These are phyloP conservation scores for Exophiala viscosa DNA, from an alignment of 2,329 filamentous ascomycete species.

Conservation along the genomic window DNA sequence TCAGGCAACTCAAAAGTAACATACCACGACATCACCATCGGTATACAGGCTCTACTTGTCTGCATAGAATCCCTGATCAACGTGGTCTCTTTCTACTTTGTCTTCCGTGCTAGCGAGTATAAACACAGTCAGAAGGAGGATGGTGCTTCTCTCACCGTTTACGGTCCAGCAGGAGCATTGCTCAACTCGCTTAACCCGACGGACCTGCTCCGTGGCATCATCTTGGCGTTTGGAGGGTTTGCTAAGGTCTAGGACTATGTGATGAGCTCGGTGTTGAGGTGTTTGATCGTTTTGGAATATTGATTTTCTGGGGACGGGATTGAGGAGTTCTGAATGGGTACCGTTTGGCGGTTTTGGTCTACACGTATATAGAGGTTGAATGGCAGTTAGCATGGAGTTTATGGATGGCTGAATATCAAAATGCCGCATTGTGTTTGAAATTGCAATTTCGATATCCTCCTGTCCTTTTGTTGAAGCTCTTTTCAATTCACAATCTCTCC, in stretches of 20 bases:
- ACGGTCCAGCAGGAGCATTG: constrained; percentile 4
- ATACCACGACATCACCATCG: constrained; percentile 65
- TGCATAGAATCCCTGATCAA: constrained; percentile 83
- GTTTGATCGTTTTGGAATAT: not conserved
- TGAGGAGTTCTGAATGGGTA: too few species aligned
- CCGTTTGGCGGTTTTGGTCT: too few species aligned
- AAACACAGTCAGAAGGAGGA: not conserved
- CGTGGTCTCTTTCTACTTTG: constrained; percentile 70
- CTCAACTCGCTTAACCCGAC: constrained; percentile 14
- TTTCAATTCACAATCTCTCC: too few species aligned
- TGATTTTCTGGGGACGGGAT: too few species aligned
- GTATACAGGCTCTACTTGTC: constrained; percentile 70
- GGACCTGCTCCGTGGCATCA: constrained; percentile 25
- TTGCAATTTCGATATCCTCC: too few species aligned
- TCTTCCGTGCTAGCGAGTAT: constrained; percentile 58
- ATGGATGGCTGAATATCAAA: too few species aligned
- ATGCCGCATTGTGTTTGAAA: too few species aligned
- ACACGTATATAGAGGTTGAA: too few species aligned
- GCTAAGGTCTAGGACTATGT: constrained; percentile 31
- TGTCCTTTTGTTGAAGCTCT: too few species aligned
- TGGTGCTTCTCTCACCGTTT: not conserved
- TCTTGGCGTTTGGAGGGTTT: constrained; percentile 37
- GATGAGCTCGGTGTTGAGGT: constrained; percentile 18
- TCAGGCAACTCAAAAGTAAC: constrained; percentile 58
- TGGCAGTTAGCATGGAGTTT: too few species aligned